Conservation (phyloP, 768 basidiomycete genomes). For the Tylopilus felleus region DNA sequence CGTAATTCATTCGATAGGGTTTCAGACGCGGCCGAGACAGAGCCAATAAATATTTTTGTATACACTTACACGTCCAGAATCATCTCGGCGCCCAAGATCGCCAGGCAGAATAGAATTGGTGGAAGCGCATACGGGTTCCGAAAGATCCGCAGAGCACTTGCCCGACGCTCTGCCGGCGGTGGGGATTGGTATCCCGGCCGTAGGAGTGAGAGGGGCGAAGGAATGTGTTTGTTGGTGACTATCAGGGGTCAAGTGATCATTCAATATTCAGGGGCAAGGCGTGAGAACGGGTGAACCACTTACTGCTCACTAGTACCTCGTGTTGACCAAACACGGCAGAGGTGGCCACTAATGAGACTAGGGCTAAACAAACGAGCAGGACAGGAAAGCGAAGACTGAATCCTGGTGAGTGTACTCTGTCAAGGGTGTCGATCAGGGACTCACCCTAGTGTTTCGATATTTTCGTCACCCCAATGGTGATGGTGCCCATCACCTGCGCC, state of each 20-base stretch:
- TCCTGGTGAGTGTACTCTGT: neutral
- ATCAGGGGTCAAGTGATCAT: neutral
- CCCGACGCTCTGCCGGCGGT: slow-evolving; percentile 4
- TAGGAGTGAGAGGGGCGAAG: slow-evolving; percentile 48
- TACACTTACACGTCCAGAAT: slow-evolving; percentile 56
- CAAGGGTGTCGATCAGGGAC: slow-evolving; percentile 13
- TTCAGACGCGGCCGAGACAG: neutral
- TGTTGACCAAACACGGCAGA: slow-evolving; percentile 62
- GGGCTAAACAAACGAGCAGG: slow-evolving; percentile 49
- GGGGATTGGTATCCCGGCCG: slow-evolving; percentile 21
- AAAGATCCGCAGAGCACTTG: slow-evolving; percentile 35
- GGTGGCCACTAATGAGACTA: slow-evolving; percentile 55
- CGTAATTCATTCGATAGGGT: neutral
- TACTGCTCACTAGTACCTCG: slow-evolving; percentile 60
- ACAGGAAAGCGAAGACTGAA: slow-evolving; percentile 66
- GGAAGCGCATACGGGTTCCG: slow-evolving; percentile 75
- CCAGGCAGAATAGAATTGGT: slow-evolving; percentile 55
- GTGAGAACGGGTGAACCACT: slow-evolving; percentile 24
- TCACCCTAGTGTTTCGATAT: slow-evolving; percentile 39
- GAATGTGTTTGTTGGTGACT: slow-evolving; percentile 65
- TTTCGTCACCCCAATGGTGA: slow-evolving; percentile 67
- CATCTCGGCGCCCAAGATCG: slow-evolving; percentile 52
- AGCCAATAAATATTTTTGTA: neutral
- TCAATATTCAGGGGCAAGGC: slow-evolving; percentile 1
- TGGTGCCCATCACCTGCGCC: slow-evolving; percentile 41